phyloP scores from a whole-genome alignment of 495 filamentous ascomycete genomes.

The Amphirosellinia nigrospora region DNA sequence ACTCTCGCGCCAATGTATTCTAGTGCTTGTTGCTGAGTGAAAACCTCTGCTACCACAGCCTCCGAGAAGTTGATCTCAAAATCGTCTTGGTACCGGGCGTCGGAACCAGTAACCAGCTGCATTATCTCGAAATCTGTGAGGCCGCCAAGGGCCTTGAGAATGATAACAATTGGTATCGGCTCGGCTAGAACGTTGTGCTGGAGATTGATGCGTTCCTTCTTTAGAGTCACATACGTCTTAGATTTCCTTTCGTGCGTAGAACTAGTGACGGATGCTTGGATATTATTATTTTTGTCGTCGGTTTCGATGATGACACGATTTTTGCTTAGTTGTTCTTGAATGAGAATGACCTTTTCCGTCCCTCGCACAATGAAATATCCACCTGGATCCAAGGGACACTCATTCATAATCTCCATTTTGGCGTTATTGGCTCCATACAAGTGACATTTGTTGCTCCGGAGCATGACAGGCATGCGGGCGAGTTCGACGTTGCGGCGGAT shows the following conservation, averaged over 20 bases:
- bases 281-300: conserved; percentile 84
- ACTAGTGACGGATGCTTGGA: conserved; percentile 97
- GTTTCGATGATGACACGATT: conserved; percentile 97
- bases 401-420: conserved; percentile 85
- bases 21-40: conserved; percentile 91
- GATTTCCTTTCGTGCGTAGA: conserved; percentile 97
- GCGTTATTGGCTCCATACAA: conserved; percentile 78
- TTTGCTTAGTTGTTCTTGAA: conserved; percentile 98
- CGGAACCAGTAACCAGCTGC: conserved; percentile 81
- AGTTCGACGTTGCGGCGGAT: conserved; percentile 74
- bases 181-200: conserved; percentile 93
- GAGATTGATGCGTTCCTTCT: conserved; percentile 87
- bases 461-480: conserved; percentile 93
- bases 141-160: conserved; percentile 92
- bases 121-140: conserved; percentile 94
- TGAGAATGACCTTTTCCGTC: conserved; percentile 95
- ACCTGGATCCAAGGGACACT: conserved; percentile 94
- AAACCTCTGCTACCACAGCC: conserved; percentile 76
- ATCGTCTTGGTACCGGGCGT: conserved; percentile 86
- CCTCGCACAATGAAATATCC: conserved; percentile 92
- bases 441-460: conserved; percentile 91
- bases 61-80: conserved; percentile 96
- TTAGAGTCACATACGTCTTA: conserved; percentile 91
- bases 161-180: conserved; percentile 87
- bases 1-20: conserved; percentile 87